phyloP scores from a whole-genome alignment of 805 yeast species.

The Cyberlindnera samutprakarnensis region DNA sequence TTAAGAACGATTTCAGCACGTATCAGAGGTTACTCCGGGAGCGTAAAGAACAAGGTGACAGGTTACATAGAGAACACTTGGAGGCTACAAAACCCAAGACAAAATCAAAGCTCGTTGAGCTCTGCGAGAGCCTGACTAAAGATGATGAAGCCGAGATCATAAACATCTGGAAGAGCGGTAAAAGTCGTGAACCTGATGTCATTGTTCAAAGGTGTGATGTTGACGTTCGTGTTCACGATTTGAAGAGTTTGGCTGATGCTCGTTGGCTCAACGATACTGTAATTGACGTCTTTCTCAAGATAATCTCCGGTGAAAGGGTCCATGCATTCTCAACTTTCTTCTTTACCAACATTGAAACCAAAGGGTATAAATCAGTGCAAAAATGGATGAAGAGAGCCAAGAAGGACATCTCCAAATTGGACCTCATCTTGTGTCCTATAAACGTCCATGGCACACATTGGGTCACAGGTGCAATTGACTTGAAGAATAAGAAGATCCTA shows the following conservation, averaged over 20 bases:
- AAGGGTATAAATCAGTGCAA: constrained; percentile 76
- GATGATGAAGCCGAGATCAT: constrained; percentile 21
- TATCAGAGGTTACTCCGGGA: constrained; percentile 38
- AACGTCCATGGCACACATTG: constrained; percentile 81
- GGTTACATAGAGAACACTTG: constrained; percentile 27
- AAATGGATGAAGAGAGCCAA: constrained; percentile 81
- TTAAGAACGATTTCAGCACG: constrained; percentile 31
- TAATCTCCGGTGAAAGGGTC: constrained; percentile 27
- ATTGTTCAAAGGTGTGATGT: constrained; percentile 32
- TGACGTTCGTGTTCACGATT: constrained; percentile 59
- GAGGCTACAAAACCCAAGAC: constrained; percentile 16
- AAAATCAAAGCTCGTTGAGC: constrained; percentile 20
- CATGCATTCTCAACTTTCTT: constrained; percentile 88
- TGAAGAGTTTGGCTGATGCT: constrained; percentile 60
- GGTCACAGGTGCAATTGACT: constrained; percentile 80
- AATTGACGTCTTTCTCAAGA: constrained; percentile 69
- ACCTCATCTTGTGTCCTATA: constrained; percentile 75
- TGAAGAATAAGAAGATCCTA: constrained; percentile 45
- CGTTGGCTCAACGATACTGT: constrained; percentile 89
- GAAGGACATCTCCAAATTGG: constrained; percentile 54
- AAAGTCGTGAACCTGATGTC: constrained; percentile 19
- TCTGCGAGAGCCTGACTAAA: constrained; percentile 14
- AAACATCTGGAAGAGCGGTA: constrained; percentile 19
- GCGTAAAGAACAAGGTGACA: constrained; percentile 29
- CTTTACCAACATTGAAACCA: constrained; percentile 57